These are phyloP conservation scores for Phlyctochytrium arcticum DNA, from an alignment of 192 early-diverging fungal species.

Conservation along the genomic window DNA sequence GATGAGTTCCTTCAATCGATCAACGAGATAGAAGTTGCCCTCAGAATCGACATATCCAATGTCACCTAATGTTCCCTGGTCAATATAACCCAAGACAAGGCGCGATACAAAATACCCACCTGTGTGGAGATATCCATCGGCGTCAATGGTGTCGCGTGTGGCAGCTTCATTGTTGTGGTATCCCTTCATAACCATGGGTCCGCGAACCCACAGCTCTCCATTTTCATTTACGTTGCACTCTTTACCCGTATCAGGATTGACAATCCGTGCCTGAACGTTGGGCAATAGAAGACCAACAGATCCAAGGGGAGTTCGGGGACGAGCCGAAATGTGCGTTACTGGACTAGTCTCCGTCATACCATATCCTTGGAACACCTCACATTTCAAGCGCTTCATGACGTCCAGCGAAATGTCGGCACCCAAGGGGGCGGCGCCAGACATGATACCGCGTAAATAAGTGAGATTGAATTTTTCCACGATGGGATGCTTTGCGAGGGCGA, in stretches of 20 bases:
- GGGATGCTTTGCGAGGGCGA: slow-evolving; percentile 74
- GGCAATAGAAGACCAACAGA: slow-evolving; percentile 72
- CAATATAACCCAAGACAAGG: not conserved
- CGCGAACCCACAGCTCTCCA: slow-evolving; percentile 86
- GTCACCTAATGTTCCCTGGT: slow-evolving; percentile 43
- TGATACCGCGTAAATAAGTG: slow-evolving; percentile 54
- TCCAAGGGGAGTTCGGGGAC: slow-evolving; percentile 33
- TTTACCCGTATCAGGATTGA: slow-evolving; percentile 66
- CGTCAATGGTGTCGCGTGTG: slow-evolving; percentile 57
- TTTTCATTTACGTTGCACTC: slow-evolving; percentile 49
- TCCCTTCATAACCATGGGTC: slow-evolving; percentile 84
- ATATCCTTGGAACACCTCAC: slow-evolving; percentile 57
- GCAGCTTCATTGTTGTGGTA: slow-evolving; percentile 79
- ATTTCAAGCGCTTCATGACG: slow-evolving; percentile 48
- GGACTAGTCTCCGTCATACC: slow-evolving; percentile 73
- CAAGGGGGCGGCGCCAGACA: slow-evolving; percentile 80
- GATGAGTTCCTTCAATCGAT: slow-evolving; percentile 86
- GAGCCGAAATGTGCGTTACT: slow-evolving; percentile 36
- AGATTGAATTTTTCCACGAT: slow-evolving; percentile 71
- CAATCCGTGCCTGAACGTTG: slow-evolving; percentile 66
- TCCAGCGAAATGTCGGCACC: slow-evolving; percentile 59
- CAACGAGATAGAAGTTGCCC: slow-evolving; percentile 65
- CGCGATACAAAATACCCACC: slow-evolving; percentile 10
- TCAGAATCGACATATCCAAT: slow-evolving; percentile 63
- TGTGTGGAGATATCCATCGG: slow-evolving; percentile 6